phyloP scores from a whole-genome alignment of 768 basidiomycete genomes.

The Ramaria sp. region DNA sequence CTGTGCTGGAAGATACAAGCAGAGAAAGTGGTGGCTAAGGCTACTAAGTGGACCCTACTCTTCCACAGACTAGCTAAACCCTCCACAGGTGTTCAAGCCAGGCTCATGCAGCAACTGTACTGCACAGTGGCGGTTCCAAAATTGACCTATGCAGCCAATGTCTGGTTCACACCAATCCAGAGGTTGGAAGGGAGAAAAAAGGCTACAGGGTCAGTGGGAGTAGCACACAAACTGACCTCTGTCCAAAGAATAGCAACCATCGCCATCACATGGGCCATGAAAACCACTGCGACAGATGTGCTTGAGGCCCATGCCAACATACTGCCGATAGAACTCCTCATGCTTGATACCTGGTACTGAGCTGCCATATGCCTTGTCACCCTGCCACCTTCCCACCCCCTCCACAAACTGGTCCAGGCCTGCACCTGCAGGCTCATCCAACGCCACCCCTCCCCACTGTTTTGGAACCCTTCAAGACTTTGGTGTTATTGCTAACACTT shows the following conservation, averaged over 20 bases:
- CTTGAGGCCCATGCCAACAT: too few species aligned
- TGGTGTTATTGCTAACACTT: too few species aligned
- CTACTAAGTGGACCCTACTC: too few species aligned
- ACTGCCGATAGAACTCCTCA: too few species aligned
- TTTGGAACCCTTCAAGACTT: too few species aligned
- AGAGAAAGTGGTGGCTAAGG: conserved; percentile 14
- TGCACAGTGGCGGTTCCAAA: conserved; percentile 12
- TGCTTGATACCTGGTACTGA: not conserved
- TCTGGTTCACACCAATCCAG: too few species aligned
- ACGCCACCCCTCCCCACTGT: conserved; percentile 17
- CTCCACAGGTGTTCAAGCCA: too few species aligned
- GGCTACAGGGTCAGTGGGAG: not conserved
- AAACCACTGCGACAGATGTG: conserved; percentile 13
- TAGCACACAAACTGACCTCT: not conserved
- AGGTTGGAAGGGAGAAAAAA: conserved; percentile 1
- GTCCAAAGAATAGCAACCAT: conserved; percentile 9
- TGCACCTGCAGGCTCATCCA: conserved; percentile 1
- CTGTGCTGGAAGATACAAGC: too few species aligned
- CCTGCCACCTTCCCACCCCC: too few species aligned
- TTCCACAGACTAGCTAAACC: not conserved
- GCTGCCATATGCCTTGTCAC: conserved; percentile 5
- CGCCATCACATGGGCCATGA: conserved; percentile 7
- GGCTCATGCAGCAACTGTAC: conserved; percentile 12
- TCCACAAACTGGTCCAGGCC: conserved; percentile 10
- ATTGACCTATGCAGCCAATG: too few species aligned